phyloP scores from a whole-genome alignment of 257 asterid genomes.

The Solanum sparsipilum region DNA sequence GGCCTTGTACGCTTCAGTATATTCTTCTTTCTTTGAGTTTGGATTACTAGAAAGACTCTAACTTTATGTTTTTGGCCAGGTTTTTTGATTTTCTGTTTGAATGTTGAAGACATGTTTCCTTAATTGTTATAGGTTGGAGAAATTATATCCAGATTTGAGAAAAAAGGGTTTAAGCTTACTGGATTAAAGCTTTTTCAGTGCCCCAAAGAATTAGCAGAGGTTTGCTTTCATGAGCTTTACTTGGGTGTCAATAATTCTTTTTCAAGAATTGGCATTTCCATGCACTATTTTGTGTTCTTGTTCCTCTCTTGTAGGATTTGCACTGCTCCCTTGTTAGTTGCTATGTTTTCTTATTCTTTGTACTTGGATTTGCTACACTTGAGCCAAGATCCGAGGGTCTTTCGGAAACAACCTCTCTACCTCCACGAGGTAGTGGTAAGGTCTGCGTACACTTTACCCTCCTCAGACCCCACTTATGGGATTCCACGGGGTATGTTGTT shows the following conservation, averaged over 20 bases:
- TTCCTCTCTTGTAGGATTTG: background rate
- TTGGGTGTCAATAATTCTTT: background rate
- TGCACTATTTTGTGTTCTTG: background rate
- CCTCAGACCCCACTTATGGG: background rate
- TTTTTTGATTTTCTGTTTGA: background rate
- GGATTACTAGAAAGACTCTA: background rate
- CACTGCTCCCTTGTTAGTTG: background rate
- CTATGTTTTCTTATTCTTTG: background rate
- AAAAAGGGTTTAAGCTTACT: conserved; percentile 78
- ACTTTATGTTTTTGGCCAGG: background rate
- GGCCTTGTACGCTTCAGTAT: conserved; percentile 67
- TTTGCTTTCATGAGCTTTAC: conserved; percentile 9
- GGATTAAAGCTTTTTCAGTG: conserved; percentile 82
- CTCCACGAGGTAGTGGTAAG: background rate
- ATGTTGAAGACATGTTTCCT: background rate
- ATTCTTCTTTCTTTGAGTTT: conserved; percentile 1
- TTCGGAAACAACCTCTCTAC: background rate
- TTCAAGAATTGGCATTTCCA: background rate
- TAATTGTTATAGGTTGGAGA: conserved; percentile 57
- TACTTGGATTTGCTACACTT: background rate
- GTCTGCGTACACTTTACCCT: background rate
- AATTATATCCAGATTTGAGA: conserved; percentile 86
- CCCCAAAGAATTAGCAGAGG: conserved; percentile 83
- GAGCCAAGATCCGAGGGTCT: background rate
- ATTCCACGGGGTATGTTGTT: background rate